Percentiles rank a stretch among this genome's conserved stretches.
Conservation (phyloP, 2,329 filamentous ascomycete species). For the Fonsecaea nubica region DNA sequence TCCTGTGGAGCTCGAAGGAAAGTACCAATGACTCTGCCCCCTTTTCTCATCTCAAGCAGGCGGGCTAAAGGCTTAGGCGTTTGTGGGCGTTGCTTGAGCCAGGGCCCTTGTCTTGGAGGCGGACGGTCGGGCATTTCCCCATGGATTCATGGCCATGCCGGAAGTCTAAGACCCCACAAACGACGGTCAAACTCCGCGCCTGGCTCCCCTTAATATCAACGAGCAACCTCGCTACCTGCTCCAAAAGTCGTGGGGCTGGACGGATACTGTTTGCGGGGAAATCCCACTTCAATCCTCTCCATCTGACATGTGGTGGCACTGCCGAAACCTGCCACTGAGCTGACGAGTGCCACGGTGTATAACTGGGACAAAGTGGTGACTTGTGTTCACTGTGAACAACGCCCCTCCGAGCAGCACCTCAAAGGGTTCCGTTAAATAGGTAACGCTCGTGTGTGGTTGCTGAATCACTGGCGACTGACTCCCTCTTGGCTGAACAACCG, state of each 20-base stretch:
- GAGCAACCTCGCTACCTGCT: background rate
- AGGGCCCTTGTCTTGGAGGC: background rate
- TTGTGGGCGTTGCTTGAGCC: background rate
- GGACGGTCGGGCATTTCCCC: background rate
- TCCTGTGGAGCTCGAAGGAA: conserved; percentile 8
- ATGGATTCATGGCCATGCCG: background rate
- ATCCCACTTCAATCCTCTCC: conserved; percentile 16
- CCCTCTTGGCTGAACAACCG: background rate
- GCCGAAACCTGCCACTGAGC: conserved; percentile 11
- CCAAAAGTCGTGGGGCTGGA: conserved; percentile 17
- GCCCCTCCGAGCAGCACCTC: background rate
- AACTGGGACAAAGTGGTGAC: conserved; percentile 6
- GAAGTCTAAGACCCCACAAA: conserved; percentile 25
- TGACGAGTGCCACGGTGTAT: conserved; percentile 7
- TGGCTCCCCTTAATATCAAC: conserved; percentile 4
- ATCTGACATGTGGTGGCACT: conserved; percentile 12
- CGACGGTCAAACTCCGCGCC: conserved; percentile 17
- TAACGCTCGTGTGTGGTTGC: background rate
- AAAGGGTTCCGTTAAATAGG: background rate
- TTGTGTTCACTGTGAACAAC: background rate
- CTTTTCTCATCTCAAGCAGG: background rate
- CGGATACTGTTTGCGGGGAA: conserved; percentile 15
- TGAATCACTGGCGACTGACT: background rate
- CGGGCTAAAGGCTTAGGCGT: conserved; percentile 21
- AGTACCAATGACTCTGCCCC: background rate